phyloP scores from a whole-genome alignment of 768 basidiomycete species.

The Pulveroboletus sp. region DNA sequence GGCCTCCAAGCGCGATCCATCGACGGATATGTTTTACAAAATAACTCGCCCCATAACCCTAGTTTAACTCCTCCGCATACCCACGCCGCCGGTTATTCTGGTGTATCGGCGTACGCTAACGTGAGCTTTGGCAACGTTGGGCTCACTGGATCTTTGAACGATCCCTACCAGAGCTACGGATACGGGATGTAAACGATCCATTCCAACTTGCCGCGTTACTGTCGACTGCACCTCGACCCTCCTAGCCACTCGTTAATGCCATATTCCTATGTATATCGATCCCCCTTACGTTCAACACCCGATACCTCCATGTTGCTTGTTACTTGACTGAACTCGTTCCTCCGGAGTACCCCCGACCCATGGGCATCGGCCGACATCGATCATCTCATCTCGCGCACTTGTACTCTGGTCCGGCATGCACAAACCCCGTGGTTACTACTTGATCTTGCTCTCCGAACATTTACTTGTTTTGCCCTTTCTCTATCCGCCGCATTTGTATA shows the following conservation, averaged over 20 bases:
- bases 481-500: constrained; percentile 47
- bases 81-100: constrained; percentile 53
- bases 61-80: constrained; percentile 55
- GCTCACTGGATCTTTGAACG: constrained; percentile 53
- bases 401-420: constrained; percentile 69
- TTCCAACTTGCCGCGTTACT: constrained; percentile 28
- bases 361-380: constrained; percentile 36
- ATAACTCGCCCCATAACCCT: constrained; percentile 62
- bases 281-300: constrained; percentile 31
- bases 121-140: constrained; percentile 49
- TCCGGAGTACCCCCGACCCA: constrained; percentile 31
- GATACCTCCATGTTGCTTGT: constrained; percentile 33
- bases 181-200: constrained; percentile 67
- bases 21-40: constrained; percentile 79
- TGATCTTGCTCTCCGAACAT: constrained; percentile 36
- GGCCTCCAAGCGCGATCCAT: constrained; percentile 66
- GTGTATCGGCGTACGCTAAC: constrained; percentile 49
- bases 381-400: constrained; percentile 57
- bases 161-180: constrained; percentile 76
- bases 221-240: constrained; percentile 9
- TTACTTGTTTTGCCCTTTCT: constrained; percentile 25
- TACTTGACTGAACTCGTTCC: constrained; percentile 39
- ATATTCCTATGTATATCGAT: constrained; percentile 38
- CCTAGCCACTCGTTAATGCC: constrained; percentile 29
- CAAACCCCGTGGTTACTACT: constrained; percentile 36